Evolutionary conservation across 345 rosid species (phyloP), one percentile per base, ranked within the genome.

Genomic region (Populus ilicifolia): DNA sequence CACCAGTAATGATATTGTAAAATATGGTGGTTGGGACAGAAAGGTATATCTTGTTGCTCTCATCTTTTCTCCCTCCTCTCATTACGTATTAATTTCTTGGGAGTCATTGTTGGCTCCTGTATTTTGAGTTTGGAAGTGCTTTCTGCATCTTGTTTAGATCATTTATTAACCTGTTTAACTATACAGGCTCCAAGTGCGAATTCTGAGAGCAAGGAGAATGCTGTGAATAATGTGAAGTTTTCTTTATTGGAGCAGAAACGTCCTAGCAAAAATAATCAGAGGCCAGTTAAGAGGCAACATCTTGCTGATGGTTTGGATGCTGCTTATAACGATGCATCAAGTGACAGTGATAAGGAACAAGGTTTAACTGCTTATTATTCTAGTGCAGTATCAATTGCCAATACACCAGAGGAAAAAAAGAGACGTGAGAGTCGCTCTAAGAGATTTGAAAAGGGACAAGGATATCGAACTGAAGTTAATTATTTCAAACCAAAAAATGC

Each of bases 311-410:
- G 62, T 77, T 76, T 82, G 13, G 81, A 50, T 74, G 82, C 87
- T 64, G 86, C 85, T 78, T 90, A 91, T 79, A 91, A 88, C 74
- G 97, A 90, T 76, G 92, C 83, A 50, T 96, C 98, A 70, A 96
- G 99, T 89, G 98, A 91, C 74, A 94, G 99, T 89, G 98, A 96
- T 72, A 89, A 89, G 89, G 99, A 96, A 18, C 90, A 85, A 76
- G 85, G 76, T 74, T 87, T 93, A 82, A 86, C 91, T n/a, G 83
- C 91, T 59, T 92, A 88, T 81, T 87, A 93, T 87, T 87, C 99
- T 73, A 83, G 92, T 80, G 92, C 93, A 66, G 85, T 90, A 72
- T 80, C 94, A 41, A 80, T 89, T 73, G 91, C 92, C 81, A 83
- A 87, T 84, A 80, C 94, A 39, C 93, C 94, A 1, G 99, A 96